Conservation (phyloP, 352 stramenopile genomes). For the Globisporangium nodosum region DNA sequence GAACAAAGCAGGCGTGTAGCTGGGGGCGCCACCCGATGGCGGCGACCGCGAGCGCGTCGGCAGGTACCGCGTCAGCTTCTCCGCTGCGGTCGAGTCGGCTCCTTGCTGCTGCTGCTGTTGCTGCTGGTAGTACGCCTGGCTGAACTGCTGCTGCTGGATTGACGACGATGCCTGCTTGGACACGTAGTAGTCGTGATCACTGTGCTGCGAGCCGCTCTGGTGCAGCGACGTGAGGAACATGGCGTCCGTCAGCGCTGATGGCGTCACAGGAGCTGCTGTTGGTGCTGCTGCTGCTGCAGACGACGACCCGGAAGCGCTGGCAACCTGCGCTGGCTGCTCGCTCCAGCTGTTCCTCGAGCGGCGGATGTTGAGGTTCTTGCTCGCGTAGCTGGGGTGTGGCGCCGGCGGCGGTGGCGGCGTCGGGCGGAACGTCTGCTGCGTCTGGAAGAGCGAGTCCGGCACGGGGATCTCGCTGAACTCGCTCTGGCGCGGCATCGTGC, state of each 20-base stretch:
- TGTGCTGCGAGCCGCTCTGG: neutral
- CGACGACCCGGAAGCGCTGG: neutral
- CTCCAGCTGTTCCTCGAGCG: constrained; percentile 5
- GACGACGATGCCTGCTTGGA: neutral
- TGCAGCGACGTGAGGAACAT: constrained; percentile 53
- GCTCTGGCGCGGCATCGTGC: constrained; percentile 42
- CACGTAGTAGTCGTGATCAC: constrained; percentile 5
- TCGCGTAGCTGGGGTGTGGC: constrained; percentile 14
- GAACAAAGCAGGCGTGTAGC: constrained; percentile 12
- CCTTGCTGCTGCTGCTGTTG: constrained; percentile 3
- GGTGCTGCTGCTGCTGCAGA: constrained; percentile 12
- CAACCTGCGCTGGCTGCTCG: neutral
- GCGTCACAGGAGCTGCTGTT: constrained; percentile 9
- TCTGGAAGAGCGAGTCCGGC: constrained; percentile 42
- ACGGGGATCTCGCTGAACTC: constrained; percentile 51
- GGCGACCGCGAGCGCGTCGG: constrained; percentile 10
- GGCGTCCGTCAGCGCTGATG: constrained; percentile 26
- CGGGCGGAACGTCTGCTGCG: constrained; percentile 22
- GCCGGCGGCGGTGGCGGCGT: constrained; percentile 9
- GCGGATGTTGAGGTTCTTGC: constrained; percentile 9
- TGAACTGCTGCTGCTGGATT: constrained; percentile 2
- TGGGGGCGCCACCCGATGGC: neutral
- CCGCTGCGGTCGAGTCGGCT: constrained; percentile 3
- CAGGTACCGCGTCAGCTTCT: constrained; percentile 36
- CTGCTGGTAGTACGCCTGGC: neutral